Percentiles rank a stretch among this genome's conserved stretches.
Evolutionary conservation across 768 basidiomycete genomes (phyloP).

Genomic region (Suillus tomentosus): DNA sequence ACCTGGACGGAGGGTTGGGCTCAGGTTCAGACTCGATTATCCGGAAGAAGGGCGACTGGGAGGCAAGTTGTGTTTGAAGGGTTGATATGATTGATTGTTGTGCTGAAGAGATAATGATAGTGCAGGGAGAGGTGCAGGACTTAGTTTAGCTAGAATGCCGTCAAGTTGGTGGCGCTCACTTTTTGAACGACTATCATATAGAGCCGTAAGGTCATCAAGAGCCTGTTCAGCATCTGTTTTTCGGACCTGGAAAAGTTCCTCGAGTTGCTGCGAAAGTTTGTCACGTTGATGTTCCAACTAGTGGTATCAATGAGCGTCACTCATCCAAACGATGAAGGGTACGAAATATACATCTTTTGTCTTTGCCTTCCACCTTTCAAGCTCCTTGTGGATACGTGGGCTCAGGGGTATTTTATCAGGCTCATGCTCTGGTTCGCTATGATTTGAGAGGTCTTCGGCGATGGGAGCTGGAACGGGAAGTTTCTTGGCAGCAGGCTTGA

Average conservation of each 20-base stretch:
- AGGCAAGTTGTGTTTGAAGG: slow-evolving; percentile 55
- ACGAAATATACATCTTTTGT: slow-evolving; percentile 25
- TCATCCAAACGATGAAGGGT: background rate
- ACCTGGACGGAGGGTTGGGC: background rate
- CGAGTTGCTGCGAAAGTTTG: slow-evolving; percentile 52
- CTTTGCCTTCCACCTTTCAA: slow-evolving; percentile 35
- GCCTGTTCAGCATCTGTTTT: slow-evolving; percentile 66
- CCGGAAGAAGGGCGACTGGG: slow-evolving; percentile 54
- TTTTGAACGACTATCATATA: slow-evolving; percentile 52
- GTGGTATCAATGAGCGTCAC: slow-evolving; percentile 1
- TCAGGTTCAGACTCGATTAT: slow-evolving; percentile 16
- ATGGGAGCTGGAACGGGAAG: slow-evolving; percentile 19
- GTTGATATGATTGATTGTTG: slow-evolving; percentile 46
- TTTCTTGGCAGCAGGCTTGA: slow-evolving; percentile 9
- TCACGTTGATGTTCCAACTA: slow-evolving; percentile 45
- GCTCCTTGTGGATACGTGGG: slow-evolving; percentile 21
- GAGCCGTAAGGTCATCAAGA: slow-evolving; percentile 47
- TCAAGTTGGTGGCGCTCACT: slow-evolving; percentile 40
- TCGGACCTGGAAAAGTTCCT: slow-evolving; percentile 59
- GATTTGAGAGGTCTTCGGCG: background rate
- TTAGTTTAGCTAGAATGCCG: background rate
- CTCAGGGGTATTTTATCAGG: background rate
- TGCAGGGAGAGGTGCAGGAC: background rate
- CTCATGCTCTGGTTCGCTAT: background rate
- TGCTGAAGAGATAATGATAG: slow-evolving; percentile 39